A percentile compares a stretch with the other conserved stretches of the same genome.
These are phyloP conservation scores for Haplographium delicatum DNA, from an alignment of 495 filamentous ascomycete species.

Conservation along the genomic window DNA sequence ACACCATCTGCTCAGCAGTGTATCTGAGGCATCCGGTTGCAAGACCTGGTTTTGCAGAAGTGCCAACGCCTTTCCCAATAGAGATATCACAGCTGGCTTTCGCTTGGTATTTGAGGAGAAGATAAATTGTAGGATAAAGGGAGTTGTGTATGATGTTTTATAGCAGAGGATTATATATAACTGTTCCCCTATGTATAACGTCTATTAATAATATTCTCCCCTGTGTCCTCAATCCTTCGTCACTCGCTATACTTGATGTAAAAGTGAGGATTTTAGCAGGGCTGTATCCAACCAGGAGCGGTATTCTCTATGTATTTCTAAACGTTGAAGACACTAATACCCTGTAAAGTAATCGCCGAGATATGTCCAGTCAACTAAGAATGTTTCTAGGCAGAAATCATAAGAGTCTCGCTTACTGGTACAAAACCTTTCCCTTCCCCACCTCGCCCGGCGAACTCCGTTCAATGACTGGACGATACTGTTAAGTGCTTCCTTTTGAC, in stretches of 20 bases:
- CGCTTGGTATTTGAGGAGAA: constrained; percentile 86
- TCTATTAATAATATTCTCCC: not conserved
- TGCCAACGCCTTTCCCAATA: constrained; percentile 75
- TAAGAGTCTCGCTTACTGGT: too few species aligned
- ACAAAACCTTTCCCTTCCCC: too few species aligned
- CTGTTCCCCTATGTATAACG: not conserved
- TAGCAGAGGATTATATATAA: constrained; percentile 17
- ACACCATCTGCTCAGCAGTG: constrained; percentile 89
- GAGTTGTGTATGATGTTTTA: constrained; percentile 21
- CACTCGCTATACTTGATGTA: not conserved
- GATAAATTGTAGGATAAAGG: constrained; percentile 16
- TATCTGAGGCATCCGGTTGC: constrained; percentile 94
- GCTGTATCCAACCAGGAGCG: too few species aligned
- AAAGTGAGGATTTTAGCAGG: too few species aligned
- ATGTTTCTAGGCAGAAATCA: too few species aligned
- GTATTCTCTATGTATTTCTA: too few species aligned
- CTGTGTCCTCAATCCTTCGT: not conserved
- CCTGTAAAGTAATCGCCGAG: too few species aligned
- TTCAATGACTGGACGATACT: too few species aligned
- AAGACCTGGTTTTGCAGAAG: constrained; percentile 79
- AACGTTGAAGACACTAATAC: too few species aligned
- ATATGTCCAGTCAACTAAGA: too few species aligned
- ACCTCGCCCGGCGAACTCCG: too few species aligned
- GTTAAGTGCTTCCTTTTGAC: too few species aligned
- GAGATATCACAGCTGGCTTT: constrained; percentile 69